Evolutionary conservation across 2,329 filamentous ascomycete genomes (phyloP).

Genomic region (Sclerotinia nivalis): DNA sequence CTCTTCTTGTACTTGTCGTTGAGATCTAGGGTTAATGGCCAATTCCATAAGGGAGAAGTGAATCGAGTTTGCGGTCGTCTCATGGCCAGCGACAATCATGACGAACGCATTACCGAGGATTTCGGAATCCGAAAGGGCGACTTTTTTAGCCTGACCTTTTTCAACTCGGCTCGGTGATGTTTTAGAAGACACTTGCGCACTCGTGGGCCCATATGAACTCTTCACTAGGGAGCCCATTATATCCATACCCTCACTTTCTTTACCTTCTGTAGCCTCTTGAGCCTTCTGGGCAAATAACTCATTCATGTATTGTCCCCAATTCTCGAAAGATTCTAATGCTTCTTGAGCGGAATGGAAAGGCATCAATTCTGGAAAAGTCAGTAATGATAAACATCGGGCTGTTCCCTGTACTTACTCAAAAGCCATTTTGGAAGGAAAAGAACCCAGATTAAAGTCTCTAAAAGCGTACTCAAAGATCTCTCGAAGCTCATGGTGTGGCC

Average conservation of each 20-base stretch:
- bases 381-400: neutral
- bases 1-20: conserved; percentile 67
- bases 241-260: conserved; percentile 51
- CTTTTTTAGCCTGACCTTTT: conserved; percentile 54
- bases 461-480: conserved; percentile 53
- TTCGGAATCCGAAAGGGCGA: conserved; percentile 60
- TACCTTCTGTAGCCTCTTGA: conserved; percentile 45
- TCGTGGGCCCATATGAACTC: conserved; percentile 43
- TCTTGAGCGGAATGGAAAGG: conserved; percentile 49
- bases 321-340: conserved; percentile 50
- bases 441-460: conserved; percentile 55
- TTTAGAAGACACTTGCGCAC: conserved; percentile 38
- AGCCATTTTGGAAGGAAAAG: conserved; percentile 54
- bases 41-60: conserved; percentile 71
- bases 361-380: conserved; percentile 40
- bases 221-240: conserved; percentile 55
- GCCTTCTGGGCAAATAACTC: conserved; percentile 57
- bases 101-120: conserved; percentile 73
- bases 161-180: conserved; percentile 46
- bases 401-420: conserved; percentile 43
- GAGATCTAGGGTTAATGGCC: conserved; percentile 63
- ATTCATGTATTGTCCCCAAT: conserved; percentile 65
- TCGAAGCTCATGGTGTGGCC: conserved; percentile 57
- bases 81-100: conserved; percentile 73
- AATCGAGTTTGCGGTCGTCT: conserved; percentile 74